Evolutionary conservation across 2,329 filamentous ascomycete species (phyloP), one percentile per base, ranked within the genome.

Genomic region (Fusarium multiceps): DNA sequence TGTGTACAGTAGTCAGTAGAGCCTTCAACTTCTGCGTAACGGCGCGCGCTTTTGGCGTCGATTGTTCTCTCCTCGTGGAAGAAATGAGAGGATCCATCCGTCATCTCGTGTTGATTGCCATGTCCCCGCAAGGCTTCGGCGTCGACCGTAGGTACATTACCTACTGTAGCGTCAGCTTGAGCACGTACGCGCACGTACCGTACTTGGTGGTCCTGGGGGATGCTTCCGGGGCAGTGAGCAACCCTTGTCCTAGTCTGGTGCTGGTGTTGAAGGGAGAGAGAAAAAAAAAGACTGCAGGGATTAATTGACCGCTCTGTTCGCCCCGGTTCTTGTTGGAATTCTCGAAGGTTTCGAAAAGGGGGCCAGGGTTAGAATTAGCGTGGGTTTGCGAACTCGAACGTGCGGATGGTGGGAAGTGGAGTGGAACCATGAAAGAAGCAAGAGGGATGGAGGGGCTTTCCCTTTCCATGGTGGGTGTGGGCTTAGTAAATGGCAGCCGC

Each of bases 261-360:
- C 72, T 73, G 68, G 71, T 59, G 58, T 27, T 41, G 57, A 68
- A 60, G 59, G 65, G 64, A 68, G 66, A 60, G 59, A 59, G 28
- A 55, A 55, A 40, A 28, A 28, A 56, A 59, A 47, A 49, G 55
- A 9, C 32, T 41, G 23, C 66, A 74, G 63, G 73, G 72, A 66
- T 57, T 16, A 30, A 72, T 66, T 75, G 73, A 75, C 74, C 74
- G 74, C 74, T 51, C 49, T 67, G 71, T 71, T 75, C 72, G 69
- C 69, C 72, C 73, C 73, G 43, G 63, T 68, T 74, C 66, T 74
- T 63, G 55, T 67, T 72, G 55, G 69, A 59, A 75, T 75, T 75
- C 74, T 75, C 72, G 74, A 75, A 75, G 74, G 72, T 74, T 75
- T 75, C 74, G 73, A 75, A 75, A 71, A 75, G 63, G 69, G 68